phyloP scores from a whole-genome alignment of 345 rosid species.

The Psidium friedrichsthalianum region DNA sequence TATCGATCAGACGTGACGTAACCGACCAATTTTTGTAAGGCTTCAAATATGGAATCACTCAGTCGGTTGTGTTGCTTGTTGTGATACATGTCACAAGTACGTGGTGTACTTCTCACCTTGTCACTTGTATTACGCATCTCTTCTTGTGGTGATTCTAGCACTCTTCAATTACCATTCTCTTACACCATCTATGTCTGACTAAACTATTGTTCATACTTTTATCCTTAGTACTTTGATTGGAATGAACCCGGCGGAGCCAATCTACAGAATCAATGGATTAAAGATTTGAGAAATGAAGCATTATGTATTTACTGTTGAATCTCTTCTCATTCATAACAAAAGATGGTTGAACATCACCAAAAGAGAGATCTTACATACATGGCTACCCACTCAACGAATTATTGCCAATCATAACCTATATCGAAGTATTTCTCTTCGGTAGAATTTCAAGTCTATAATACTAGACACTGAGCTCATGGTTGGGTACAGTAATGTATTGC shows the following conservation, averaged over 20 bases:
- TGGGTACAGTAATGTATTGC: too few relatives aligned
- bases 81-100: rapidly evolving
- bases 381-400: neutral
- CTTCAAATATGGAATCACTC: neutral
- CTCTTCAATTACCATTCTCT: neutral
- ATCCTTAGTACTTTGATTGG: neutral
- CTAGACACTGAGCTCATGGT: too few relatives aligned
- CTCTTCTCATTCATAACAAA: neutral
- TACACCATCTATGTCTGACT: neutral
- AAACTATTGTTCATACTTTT: neutral
- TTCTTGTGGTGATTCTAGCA: neutral
- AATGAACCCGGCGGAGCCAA: neutral
- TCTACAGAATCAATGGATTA: neutral
- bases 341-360: neutral
- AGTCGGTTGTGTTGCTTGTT: neutral
- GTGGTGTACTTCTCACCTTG: neutral
- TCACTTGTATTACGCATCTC: neutral
- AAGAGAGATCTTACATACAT: neutral
- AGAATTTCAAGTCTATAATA: too few relatives aligned
- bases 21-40: neutral
- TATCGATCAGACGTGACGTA: neutral
- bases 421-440: neutral
- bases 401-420: neutral
- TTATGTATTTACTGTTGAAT: neutral
- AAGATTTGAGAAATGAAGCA: neutral